Evolutionary conservation across 768 basidiomycete species (phyloP), one percentile per base, ranked within the genome.

Genomic region (Termitomyces sp.): DNA sequence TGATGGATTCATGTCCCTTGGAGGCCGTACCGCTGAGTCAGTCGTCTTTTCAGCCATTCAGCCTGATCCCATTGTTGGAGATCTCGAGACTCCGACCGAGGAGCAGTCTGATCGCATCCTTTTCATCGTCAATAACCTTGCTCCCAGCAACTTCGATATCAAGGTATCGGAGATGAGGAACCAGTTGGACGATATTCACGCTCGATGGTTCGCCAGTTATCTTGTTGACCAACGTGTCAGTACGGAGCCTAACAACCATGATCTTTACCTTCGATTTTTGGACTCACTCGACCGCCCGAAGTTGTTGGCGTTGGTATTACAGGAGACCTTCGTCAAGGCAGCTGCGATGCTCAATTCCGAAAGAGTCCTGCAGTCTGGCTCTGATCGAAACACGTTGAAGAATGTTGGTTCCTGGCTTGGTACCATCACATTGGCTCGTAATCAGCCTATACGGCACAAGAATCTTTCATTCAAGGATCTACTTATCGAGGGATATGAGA

Each of bases 111-210:
- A 99, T 78, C 88, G 86, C 60, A 94, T 99, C 62, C 78, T 98
- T 47, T 99, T 99, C 79, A 96, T 98, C 66, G 87, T 99, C 73
- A 99, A 99, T 77, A 98, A 99, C 64, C 82, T 99, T 57, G 95
- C 96, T 0, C 91, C 93, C 10, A 91, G 79, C 71, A 99, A 98
- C 69, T 95, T 97, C 60, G 94, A 94, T 37, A 65, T 80, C 26
- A 99, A 99, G 72, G 76, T 95, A 36, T 71, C 75, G 33, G 97
- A 98, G 66, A 94, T 99, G 88, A 81, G 79, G 55, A 85, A 85
- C 33, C 79, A 91, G 56, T 96, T 96, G 72, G 82, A 89, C 46
- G 89, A 95, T 64, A 78, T 83, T 40, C 86, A 94, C 68, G 86
- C 93, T 8, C 82, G 90, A 46, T 99, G 97, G 97, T 97, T 99